Percentiles rank a stretch among this genome's conserved stretches.
Conservation (phyloP, 768 basidiomycete species). For the Leucosporidium scottii region DNA sequence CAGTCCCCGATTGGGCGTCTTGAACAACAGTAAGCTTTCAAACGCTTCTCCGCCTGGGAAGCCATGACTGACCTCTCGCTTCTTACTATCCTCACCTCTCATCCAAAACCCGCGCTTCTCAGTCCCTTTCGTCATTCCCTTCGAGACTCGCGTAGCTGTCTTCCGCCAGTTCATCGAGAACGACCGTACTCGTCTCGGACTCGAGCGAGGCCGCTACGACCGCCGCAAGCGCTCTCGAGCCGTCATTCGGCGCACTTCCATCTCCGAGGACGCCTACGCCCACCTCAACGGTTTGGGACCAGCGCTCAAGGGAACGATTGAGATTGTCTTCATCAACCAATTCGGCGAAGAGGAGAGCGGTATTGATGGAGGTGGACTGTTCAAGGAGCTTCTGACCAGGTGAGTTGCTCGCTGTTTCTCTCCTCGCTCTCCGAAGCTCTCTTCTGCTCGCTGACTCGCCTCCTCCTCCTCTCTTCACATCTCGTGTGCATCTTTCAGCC, state of each 20-base stretch:
- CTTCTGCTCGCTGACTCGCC: not conserved
- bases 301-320: constrained; percentile 71
- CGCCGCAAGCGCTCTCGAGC: constrained; percentile 45
- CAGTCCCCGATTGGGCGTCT: constrained; percentile 76
- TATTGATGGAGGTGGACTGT: constrained; percentile 93
- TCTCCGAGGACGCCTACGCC: constrained; percentile 89
- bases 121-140: constrained; percentile 87
- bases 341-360: constrained; percentile 52
- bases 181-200: constrained; percentile 47
- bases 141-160: constrained; percentile 79
- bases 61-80: not conserved
- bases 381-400: constrained; percentile 90
- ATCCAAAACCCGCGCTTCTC: not conserved
- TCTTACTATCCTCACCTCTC: not conserved
- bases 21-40: constrained; percentile 60
- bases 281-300: constrained; percentile 58
- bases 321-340: constrained; percentile 87
- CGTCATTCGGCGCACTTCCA: constrained; percentile 58
- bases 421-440: too few species aligned
- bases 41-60: not conserved
- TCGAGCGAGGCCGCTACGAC: not conserved
- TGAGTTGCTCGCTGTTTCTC: constrained; percentile 33
- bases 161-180: constrained; percentile 74
- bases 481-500: constrained; percentile 44
- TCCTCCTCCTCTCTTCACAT: too few species aligned